These are phyloP conservation scores for Chlamydomonas sp. DNA, from an alignment of 139 green algal species.

Conservation along the genomic window DNA sequence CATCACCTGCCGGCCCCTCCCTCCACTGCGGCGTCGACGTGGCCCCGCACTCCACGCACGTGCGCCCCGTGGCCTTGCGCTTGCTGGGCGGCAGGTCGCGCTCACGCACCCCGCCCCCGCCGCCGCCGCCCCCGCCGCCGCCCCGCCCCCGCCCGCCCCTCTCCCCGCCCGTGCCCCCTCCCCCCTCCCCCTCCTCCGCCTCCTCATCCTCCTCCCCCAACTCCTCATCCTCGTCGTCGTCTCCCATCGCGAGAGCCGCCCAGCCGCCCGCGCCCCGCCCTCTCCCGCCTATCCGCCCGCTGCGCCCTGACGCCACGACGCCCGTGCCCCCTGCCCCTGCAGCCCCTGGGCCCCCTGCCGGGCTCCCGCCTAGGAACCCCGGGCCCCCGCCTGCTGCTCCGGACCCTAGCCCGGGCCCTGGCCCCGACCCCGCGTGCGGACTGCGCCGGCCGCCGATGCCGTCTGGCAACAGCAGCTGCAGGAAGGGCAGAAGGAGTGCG, in stretches of 20 bases:
- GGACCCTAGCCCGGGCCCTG: no score
- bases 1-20: slow-evolving; percentile 56
- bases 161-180: neutral
- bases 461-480: no score
- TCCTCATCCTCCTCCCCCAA: neutral
- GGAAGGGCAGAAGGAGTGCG: no score
- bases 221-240: neutral
- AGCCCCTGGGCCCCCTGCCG: no score
- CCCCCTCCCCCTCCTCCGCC: neutral
- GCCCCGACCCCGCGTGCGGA: no score
- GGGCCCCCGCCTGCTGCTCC: no score
- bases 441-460: no score
- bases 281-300: neutral
- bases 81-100: slow-evolving; percentile 17
- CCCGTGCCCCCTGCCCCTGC: no score
- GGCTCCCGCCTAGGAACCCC: no score
- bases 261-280: neutral
- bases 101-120: neutral
- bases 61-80: slow-evolving; percentile 26
- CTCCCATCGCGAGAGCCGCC: neutral
- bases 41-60: slow-evolving; percentile 57
- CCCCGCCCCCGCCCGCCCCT: no score
- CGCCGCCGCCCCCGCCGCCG: neutral
- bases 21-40: slow-evolving; percentile 65
- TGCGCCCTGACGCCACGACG: neutral